Conservation (phyloP, 129 eudicot species). For the Artemisia annua region DNA sequence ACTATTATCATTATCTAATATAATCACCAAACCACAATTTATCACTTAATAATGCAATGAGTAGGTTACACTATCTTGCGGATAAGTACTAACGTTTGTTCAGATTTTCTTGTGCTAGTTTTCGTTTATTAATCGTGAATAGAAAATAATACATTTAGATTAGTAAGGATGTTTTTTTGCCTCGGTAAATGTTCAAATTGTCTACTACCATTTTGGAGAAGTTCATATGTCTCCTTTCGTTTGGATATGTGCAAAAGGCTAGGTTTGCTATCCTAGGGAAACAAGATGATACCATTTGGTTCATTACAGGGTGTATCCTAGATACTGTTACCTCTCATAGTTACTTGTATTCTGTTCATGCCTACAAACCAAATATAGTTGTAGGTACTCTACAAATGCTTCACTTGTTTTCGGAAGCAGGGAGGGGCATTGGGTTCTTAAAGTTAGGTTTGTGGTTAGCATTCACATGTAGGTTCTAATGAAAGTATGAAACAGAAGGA, state of each 20-base stretch:
- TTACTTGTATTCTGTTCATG: background rate
- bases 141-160: background rate
- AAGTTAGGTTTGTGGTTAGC: slow-evolving; percentile 1
- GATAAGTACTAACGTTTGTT: no score
- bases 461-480: background rate
- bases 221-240: background rate
- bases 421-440: slow-evolving; percentile 6
- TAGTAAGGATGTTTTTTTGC: background rate
- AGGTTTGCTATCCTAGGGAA: background rate
- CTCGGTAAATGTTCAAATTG: background rate
- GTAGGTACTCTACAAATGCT: background rate
- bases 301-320: background rate
- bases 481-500: background rate
- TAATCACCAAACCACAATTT: no score
- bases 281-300: background rate
- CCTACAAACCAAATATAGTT: background rate
- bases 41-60: no score
- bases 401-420: background rate
- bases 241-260: background rate
- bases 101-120: background rate
- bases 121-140: background rate
- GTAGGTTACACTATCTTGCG: no score
- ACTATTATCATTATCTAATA: background rate
- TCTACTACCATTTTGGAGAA: background rate
- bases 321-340: background rate